phyloP scores from a whole-genome alignment of 257 asterid genomes.

The Prunella vulgaris region DNA sequence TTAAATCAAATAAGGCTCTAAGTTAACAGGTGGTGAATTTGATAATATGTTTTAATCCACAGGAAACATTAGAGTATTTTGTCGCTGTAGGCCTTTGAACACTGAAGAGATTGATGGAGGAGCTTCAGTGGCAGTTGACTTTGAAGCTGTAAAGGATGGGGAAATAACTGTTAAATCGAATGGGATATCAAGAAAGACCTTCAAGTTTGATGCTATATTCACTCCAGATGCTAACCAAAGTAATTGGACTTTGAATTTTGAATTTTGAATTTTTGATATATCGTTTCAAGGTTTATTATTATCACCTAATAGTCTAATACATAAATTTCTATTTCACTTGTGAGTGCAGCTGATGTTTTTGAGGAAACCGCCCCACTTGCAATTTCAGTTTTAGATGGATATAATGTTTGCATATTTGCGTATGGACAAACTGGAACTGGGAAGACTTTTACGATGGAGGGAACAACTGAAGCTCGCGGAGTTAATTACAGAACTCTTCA shows the following conservation, averaged over 20 bases:
- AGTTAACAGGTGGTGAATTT: conserved; percentile 13
- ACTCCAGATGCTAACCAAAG: conserved; percentile 84
- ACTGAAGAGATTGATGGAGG: conserved; percentile 62
- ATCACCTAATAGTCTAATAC: too few relatives aligned
- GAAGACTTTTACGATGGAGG: conserved; percentile 96
- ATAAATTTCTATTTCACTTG: conserved; percentile 15
- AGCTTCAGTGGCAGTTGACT: conserved; percentile 64
- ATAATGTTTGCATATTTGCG: conserved; percentile 87
- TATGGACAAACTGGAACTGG: conserved; percentile 99
- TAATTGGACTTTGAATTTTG: conserved; percentile 24
- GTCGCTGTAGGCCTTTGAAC: conserved; percentile 95
- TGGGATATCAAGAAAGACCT: conserved; percentile 57
- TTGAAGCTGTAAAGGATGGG: conserved; percentile 81
- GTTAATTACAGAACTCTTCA: conserved; percentile 91
- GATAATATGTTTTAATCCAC: conserved; percentile 15
- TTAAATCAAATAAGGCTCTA: conserved; percentile 4
- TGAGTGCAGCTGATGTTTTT: conserved; percentile 65
- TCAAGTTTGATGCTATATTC: conserved; percentile 79
- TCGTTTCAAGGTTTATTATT: too few relatives aligned
- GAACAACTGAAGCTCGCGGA: conserved; percentile 86
- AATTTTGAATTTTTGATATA: too few relatives aligned
- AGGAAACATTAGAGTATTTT: conserved; percentile 96
- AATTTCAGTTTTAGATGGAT: conserved; percentile 89
- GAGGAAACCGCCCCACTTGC: conserved; percentile 90
- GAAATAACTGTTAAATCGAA: conserved; percentile 69